Conservation (phyloP, 2,329 filamentous ascomycete species). For the Monosporascus sp. region DNA sequence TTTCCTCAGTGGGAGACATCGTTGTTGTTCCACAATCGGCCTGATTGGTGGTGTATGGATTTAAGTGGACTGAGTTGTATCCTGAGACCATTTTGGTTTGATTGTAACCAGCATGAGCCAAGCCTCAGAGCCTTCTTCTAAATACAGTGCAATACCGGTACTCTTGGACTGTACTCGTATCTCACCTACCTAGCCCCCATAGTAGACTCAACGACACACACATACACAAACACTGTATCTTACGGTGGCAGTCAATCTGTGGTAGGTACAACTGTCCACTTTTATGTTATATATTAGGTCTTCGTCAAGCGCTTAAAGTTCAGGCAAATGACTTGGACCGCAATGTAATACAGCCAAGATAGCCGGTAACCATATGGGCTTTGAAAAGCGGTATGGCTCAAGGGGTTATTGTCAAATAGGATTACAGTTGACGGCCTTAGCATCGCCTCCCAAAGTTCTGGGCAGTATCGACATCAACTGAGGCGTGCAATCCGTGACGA, state of each 20-base stretch:
- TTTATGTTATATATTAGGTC: too few species aligned
- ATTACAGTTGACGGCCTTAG: background rate
- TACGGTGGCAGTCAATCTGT: background rate
- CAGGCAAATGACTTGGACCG: too few species aligned
- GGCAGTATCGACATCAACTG: background rate
- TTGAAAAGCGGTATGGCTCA: background rate
- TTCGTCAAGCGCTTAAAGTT: too few species aligned
- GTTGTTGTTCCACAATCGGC: background rate
- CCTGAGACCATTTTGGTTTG: background rate
- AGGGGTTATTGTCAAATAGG: background rate
- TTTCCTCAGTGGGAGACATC: background rate
- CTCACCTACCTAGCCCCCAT: too few species aligned
- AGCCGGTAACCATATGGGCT: background rate
- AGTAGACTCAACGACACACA: too few species aligned
- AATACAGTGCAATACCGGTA: too few species aligned
- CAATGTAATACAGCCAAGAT: too few species aligned
- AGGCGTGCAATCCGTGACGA: background rate
- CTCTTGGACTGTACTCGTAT: too few species aligned
- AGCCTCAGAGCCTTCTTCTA: background rate
- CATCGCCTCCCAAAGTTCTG: background rate
- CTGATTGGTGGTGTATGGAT: background rate
- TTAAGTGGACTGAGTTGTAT: background rate
- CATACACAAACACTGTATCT: too few species aligned
- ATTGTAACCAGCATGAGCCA: background rate
- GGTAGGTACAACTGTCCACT: background rate